Base-by-base conservation (phyloP, 306 rosid species). In the Gastrolobium bilobum region DNA sequence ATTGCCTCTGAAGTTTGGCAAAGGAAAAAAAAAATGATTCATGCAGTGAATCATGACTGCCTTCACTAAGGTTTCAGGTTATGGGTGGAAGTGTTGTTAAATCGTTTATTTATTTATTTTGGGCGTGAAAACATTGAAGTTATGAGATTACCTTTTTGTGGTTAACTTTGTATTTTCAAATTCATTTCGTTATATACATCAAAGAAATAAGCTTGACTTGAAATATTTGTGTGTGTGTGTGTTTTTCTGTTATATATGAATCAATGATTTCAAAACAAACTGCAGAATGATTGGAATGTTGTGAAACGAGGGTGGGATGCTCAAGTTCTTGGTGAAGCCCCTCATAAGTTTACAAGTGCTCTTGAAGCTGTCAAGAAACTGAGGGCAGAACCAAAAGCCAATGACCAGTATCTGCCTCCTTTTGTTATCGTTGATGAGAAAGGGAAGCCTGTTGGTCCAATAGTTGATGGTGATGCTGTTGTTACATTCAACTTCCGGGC, bases 271-370 rank as follows among this genome's bases (percentile, higher is more conserved):
- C 34, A 11, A 47, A 66, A 72, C 71, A 38, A 78, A 56, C 61
- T 91, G 68, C 91, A 96, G 99, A 96, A 96, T 83, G 99, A 96
- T 68, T 96, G 99, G 99, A 52, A 46, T 15, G 99, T 96, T 67
- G 97, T 96, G 84, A 96, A 96, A 75, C 90, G 99, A 47, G 99
- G 99, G n/a, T 96, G 99, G 99, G 94, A 96, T 87, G 99, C 99
- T 63, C 99, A 96, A 82, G 99, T 96, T 84, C 99, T 96, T 59
- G 99, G 99, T 43, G 97, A 96, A 89, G 99, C 98, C 31, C 97
- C 99, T 50, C 4, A 86, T 76, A 91, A 96, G 75, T 93, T 96
- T 75, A 89, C 29, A 70, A 91, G 6, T 83, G 92, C 91, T 14
- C 48, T 93, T 81, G 99, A 96, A 79, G 99, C 96, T 70, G 84